Evolutionary conservation across 805 yeast genomes (phyloP).

Genomic region (Debaryomyces castellii): DNA sequence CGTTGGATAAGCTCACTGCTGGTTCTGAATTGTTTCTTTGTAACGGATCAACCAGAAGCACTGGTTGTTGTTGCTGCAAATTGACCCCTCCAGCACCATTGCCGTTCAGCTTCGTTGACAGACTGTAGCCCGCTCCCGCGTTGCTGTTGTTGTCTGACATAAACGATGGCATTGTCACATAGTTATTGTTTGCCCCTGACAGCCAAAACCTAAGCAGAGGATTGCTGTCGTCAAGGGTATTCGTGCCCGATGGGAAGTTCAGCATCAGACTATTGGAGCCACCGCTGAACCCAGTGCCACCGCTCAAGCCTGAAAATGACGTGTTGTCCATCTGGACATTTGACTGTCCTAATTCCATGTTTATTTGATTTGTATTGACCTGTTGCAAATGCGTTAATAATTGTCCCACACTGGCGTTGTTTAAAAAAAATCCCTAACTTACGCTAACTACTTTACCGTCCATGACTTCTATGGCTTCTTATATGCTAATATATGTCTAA

Average conservation of each 20-base stretch:
- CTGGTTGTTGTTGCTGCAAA: slow-evolving; percentile 1
- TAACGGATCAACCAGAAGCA: not conserved
- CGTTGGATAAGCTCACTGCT: not conserved
- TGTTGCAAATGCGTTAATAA: slow-evolving; percentile 3
- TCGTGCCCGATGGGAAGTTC: slow-evolving; percentile 1
- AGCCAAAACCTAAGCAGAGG: slow-evolving; percentile 14
- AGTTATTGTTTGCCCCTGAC: slow-evolving; percentile 3
- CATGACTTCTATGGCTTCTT: not conserved
- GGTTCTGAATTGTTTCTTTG: slow-evolving; percentile 5
- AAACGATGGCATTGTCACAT: slow-evolving; percentile 5
- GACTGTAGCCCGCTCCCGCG: not conserved
- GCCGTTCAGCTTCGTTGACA: not conserved
- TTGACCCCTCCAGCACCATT: not conserved
- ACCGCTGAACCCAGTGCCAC: not conserved
- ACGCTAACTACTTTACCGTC: not conserved
- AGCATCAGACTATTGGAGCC: slow-evolving; percentile 1
- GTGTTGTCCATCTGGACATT: slow-evolving; percentile 6
- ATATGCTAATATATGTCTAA: not conserved
- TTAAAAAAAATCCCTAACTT: slow-evolving; percentile 1
- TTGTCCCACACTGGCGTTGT: not conserved
- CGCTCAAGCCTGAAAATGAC: slow-evolving; percentile 1
- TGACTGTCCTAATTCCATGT: slow-evolving; percentile 6
- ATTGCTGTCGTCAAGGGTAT: not conserved
- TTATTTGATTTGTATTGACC: not conserved
- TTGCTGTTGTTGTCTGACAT: slow-evolving; percentile 1